Conservation (phyloP, 2,329 filamentous ascomycete genomes). For the Xylariaceae sp. region DNA sequence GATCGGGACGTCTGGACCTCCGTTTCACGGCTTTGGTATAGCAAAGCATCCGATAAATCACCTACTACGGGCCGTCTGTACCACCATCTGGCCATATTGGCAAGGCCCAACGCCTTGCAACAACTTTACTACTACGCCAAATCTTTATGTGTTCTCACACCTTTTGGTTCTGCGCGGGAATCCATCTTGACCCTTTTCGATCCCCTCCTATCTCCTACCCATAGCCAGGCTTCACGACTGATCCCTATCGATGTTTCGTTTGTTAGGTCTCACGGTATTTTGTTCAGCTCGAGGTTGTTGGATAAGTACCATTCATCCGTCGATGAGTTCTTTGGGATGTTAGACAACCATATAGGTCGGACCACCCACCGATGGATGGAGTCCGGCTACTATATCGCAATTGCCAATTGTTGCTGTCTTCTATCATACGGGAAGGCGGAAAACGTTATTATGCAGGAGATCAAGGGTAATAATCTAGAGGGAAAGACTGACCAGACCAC, state of each 20-base stretch:
- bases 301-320: slow-evolving; percentile 43
- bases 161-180: slow-evolving; percentile 64
- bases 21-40: slow-evolving; percentile 81
- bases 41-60: slow-evolving; percentile 70
- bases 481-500: slow-evolving; percentile 17
- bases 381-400: slow-evolving; percentile 50
- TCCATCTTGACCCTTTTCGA: slow-evolving; percentile 68
- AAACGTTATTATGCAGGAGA: slow-evolving; percentile 41
- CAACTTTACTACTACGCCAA: slow-evolving; percentile 72
- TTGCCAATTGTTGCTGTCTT: slow-evolving; percentile 50
- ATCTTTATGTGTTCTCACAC: slow-evolving; percentile 62
- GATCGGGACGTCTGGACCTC: slow-evolving; percentile 78
- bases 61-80: slow-evolving; percentile 76
- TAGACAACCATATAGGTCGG: slow-evolving; percentile 55
- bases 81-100: slow-evolving; percentile 80
- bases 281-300: slow-evolving; percentile 51
- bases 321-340: slow-evolving; percentile 44
- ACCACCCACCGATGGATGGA: slow-evolving; percentile 49
- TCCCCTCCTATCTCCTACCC: slow-evolving; percentile 40
- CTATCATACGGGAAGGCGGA: slow-evolving; percentile 49
- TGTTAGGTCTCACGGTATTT: slow-evolving; percentile 59
- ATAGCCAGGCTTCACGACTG: slow-evolving; percentile 30
- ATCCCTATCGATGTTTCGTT: slow-evolving; percentile 53
- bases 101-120: slow-evolving; percentile 63
- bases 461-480: slow-evolving; percentile 26